phyloP scores from a whole-genome alignment of 2,329 filamentous ascomycete genomes.

The Botrytis paeoniae region DNA sequence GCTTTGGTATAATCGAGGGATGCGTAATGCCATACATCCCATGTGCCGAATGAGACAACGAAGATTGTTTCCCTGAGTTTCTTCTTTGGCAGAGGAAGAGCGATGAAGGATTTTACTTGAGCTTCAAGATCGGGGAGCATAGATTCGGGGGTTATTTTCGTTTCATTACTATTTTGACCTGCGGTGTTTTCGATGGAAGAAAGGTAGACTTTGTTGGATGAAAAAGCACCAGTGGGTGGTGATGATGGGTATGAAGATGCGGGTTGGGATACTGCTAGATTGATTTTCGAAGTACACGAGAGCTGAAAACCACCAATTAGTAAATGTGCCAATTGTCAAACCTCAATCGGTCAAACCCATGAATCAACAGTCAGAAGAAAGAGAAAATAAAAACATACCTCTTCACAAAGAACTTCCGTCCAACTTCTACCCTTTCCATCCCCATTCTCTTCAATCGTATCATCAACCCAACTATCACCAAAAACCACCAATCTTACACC shows the following conservation, averaged over 20 bases:
- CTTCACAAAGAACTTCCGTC: slow-evolving; percentile 33
- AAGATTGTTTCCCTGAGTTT: slow-evolving; percentile 31
- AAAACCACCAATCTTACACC: slow-evolving; percentile 35
- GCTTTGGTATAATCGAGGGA: slow-evolving; percentile 25
- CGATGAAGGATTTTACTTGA: slow-evolving; percentile 33
- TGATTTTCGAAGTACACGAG: slow-evolving; percentile 34
- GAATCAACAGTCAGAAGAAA: background rate
- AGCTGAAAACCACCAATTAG: slow-evolving; percentile 26
- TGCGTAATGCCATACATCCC: slow-evolving; percentile 37
- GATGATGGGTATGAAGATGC: slow-evolving; percentile 23
- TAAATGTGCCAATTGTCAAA: background rate
- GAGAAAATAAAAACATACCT: slow-evolving; percentile 27
- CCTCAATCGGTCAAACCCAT: background rate
- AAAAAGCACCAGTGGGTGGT: slow-evolving; percentile 30
- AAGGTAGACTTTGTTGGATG: slow-evolving; percentile 29
- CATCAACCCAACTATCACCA: slow-evolving; percentile 37
- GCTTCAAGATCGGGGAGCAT: slow-evolving; percentile 33
- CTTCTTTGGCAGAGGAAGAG: slow-evolving; percentile 23
- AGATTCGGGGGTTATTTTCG: background rate
- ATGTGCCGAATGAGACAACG: slow-evolving; percentile 36
- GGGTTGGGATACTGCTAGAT: slow-evolving; percentile 33
- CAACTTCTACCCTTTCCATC: slow-evolving; percentile 31
- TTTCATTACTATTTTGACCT: background rate
- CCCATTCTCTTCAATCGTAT: slow-evolving; percentile 23
- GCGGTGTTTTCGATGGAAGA: slow-evolving; percentile 1